Conservation (phyloP, 805 yeast genomes). For the Starmerella floris region DNA sequence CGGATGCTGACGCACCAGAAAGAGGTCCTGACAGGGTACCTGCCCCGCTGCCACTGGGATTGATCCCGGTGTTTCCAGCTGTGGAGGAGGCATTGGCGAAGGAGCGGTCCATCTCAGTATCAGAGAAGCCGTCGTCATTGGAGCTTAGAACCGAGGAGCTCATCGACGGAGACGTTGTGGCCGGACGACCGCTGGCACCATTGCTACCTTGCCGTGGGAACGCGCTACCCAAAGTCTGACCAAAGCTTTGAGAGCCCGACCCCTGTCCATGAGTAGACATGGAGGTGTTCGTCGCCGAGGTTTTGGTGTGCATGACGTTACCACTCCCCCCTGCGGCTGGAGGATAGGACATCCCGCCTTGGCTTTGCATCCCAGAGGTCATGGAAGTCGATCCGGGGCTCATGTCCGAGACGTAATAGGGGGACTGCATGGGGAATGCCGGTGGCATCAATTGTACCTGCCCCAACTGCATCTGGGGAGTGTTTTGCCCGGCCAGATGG, state of each 20-base stretch:
- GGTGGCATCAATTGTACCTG: slow-evolving; percentile 5
- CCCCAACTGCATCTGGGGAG: slow-evolving; percentile 1
- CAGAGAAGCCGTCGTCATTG: slow-evolving; percentile 16
- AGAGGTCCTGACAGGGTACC: not conserved
- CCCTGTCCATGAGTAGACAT: not conserved
- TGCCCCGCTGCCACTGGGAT: not conserved
- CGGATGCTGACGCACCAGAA: not conserved
- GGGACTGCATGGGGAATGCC: not conserved
- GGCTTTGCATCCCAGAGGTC: not conserved
- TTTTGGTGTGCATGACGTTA: not conserved
- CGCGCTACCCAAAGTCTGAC: not conserved
- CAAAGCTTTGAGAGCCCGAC: not conserved
- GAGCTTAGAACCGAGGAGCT: slow-evolving; percentile 19
- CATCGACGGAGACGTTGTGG: slow-evolving; percentile 14
- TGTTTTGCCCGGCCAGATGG: not conserved
- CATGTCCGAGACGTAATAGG: not conserved
- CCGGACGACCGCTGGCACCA: not conserved
- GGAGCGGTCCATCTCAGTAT: slow-evolving; percentile 10
- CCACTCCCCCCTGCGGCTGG: not conserved
- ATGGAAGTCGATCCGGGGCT: not conserved
- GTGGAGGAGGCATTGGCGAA: not conserved
- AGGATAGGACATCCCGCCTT: too few relatives aligned
- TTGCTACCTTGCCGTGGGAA: not conserved
- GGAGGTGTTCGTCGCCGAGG: not conserved
- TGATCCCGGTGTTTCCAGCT: not conserved